phyloP scores from a whole-genome alignment of 768 basidiomycete genomes.

The Tulasnella sp. region DNA sequence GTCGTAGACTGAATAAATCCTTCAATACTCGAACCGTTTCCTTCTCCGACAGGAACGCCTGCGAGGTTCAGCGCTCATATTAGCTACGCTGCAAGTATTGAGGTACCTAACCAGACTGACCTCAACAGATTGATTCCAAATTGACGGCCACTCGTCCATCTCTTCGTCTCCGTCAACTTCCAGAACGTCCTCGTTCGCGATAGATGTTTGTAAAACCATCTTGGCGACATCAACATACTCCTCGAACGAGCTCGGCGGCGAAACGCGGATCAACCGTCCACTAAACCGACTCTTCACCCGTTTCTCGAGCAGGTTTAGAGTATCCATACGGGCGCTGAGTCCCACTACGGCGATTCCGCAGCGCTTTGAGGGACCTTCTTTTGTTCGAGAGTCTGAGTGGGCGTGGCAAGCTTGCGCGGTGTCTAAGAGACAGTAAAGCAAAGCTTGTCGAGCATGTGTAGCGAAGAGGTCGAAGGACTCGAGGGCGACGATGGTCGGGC shows the following conservation, averaged over 20 bases:
- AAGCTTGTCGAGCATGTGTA: conserved; percentile 79
- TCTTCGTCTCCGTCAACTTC: conserved; percentile 15
- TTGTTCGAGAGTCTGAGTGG: conserved; percentile 26
- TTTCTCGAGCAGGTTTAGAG: conserved; percentile 85
- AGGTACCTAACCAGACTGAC: conserved; percentile 23
- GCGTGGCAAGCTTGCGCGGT: conserved; percentile 80
- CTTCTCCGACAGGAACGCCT: background rate
- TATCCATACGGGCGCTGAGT: conserved; percentile 77
- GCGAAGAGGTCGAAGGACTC: conserved; percentile 94
- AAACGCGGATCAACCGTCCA: conserved; percentile 74
- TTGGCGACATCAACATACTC: conserved; percentile 48
- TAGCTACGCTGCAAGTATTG: background rate
- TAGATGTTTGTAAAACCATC: conserved; percentile 37
- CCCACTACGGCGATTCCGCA: conserved; percentile 82
- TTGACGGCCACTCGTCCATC: conserved; percentile 42
- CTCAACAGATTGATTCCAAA: conserved; percentile 55
- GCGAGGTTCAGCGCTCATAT: background rate
- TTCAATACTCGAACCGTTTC: background rate
- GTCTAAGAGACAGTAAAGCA: conserved; percentile 92
- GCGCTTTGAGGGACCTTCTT: conserved; percentile 26
- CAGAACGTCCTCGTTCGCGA: conserved; percentile 26
- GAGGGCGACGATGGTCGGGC: conserved; percentile 73
- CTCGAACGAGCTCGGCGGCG: conserved; percentile 45
- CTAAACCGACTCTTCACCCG: conserved; percentile 97
- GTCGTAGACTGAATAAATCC: background rate